Evolutionary conservation across 345 rosid species (phyloP).

Genomic region (Rhodamnia argentea): DNA sequence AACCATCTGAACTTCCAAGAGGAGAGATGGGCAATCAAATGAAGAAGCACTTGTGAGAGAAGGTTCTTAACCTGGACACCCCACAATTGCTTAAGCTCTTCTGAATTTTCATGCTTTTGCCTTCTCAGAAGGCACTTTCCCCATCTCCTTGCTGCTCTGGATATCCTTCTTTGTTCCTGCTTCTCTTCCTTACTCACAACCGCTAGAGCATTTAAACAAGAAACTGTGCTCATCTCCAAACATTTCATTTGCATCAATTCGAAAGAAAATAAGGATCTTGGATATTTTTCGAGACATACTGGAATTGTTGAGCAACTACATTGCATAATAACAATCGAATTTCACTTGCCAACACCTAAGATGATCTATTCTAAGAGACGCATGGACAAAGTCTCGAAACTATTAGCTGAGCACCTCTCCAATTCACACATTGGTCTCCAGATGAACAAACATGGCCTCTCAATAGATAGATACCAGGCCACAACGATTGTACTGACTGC

Average conservation of each 20-base stretch:
- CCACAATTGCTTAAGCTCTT: neutral
- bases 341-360: neutral
- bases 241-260: neutral
- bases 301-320: neutral
- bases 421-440: neutral
- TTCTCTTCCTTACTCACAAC: neutral
- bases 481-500: neutral
- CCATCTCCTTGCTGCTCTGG: neutral
- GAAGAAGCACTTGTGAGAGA: too few species aligned
- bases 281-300: neutral
- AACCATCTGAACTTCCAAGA: neutral
- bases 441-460: neutral
- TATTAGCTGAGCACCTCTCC: neutral
- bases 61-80: neutral
- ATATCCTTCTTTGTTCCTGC: neutral
- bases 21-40: neutral
- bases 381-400: neutral
- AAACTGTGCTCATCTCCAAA: neutral
- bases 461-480: neutral
- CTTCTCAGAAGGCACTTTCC: neutral
- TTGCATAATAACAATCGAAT: neutral
- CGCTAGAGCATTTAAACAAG: neutral
- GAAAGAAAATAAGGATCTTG: neutral
- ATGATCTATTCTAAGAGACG: neutral
- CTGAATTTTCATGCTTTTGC: neutral